phyloP scores from a whole-genome alignment of 2,329 filamentous ascomycete species.

The Colletotrichum sp. region DNA sequence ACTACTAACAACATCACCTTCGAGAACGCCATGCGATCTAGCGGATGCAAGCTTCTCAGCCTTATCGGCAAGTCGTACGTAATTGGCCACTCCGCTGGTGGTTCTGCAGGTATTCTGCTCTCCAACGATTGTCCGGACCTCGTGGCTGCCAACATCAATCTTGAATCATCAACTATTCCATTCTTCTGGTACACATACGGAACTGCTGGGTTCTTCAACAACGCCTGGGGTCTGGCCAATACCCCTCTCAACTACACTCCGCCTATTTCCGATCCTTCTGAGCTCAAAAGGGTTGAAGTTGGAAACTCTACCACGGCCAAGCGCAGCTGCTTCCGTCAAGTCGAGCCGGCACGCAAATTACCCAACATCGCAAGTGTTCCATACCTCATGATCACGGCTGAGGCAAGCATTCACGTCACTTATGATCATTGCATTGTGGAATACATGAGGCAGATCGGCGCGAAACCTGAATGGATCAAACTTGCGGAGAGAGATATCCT shows the following conservation, averaged over 20 bases:
- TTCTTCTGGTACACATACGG: conserved; percentile 27
- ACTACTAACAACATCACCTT: conserved; percentile 29
- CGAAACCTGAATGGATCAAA: conserved; percentile 44
- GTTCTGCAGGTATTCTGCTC: conserved; percentile 20
- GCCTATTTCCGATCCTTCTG: conserved; percentile 20
- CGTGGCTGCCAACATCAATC: conserved; percentile 28
- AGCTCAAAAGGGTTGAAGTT: conserved; percentile 9
- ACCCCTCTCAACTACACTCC: conserved; percentile 47
- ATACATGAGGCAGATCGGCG: conserved; percentile 58
- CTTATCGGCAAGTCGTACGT: conserved; percentile 34
- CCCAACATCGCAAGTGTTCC: conserved; percentile 51
- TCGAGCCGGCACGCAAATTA: conserved; percentile 39
- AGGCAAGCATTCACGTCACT: conserved; percentile 55
- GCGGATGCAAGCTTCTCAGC: conserved; percentile 31
- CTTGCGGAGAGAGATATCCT: conserved; percentile 47
- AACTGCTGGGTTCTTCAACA: conserved; percentile 15
- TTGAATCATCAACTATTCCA: conserved; percentile 29
- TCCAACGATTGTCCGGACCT: conserved; percentile 29
- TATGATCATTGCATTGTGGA: conserved; percentile 60
- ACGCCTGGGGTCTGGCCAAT: conserved; percentile 44
- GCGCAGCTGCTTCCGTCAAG: conserved; percentile 1
- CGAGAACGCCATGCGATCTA: conserved; percentile 30
- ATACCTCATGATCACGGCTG: conserved; percentile 53
- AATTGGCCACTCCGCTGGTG: conserved; percentile 32
- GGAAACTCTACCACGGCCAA: not conserved